Conservation (phyloP, 768 basidiomycete species). For the Macrolepiota albuminosa region DNA sequence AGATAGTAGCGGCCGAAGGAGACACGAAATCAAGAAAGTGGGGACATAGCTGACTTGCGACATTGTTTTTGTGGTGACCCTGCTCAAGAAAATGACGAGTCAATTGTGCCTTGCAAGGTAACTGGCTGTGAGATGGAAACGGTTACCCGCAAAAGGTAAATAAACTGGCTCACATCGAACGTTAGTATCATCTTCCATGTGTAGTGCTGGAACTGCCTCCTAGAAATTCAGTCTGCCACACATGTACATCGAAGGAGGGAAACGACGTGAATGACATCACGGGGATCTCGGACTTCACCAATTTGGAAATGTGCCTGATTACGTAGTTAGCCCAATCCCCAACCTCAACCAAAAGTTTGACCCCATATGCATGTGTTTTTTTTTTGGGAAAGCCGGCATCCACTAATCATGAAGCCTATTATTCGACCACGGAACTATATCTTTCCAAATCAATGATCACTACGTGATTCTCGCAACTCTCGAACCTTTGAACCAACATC, state of each 20-base stretch:
- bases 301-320: neutral
- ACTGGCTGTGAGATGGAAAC: neutral
- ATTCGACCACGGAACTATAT: no score
- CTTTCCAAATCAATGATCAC: no score
- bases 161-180: neutral
- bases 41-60: neutral
- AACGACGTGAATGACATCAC: neutral
- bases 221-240: neutral
- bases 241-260: neutral
- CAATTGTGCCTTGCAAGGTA: neutral
- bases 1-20: neutral
- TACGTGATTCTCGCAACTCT: no score
- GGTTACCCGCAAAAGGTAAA: neutral
- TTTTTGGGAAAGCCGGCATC: neutral
- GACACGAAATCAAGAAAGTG: neutral
- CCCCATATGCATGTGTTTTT: neutral
- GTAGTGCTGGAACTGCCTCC: neutral
- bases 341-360: neutral
- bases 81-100: neutral
- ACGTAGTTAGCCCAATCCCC: neutral
- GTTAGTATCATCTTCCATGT: neutral
- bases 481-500: no score
- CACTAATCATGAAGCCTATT: neutral
- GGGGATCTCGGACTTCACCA: neutral
- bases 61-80: neutral